Base-by-base conservation (phyloP, 306 rosid species). In the Arachis stenosperma region DNA sequence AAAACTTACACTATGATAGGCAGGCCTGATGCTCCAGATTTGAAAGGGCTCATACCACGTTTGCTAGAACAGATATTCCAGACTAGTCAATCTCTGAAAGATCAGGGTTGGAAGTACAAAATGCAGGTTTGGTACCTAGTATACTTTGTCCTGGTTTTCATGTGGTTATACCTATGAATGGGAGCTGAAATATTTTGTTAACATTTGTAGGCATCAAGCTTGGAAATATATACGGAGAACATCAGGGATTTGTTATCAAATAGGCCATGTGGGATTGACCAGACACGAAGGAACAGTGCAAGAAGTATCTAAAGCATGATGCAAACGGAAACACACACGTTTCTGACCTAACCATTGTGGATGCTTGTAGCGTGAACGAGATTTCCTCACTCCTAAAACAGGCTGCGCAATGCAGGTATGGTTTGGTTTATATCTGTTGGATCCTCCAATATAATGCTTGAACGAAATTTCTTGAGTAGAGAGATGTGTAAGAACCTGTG, bases 321-420 rank as follows among this genome's bases (percentile, higher is more conserved):
- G 82, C 87, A 64, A 91, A 91, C 71, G 98, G 98, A 78, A 91
- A 89, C 75, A 91, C 97, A 0, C 71, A 82, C 12, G 98, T 91
- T 76, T 85, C 94, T 22, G 1, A 22, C 27, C 27, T 22, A 22
- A 22, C 1, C 27, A 22, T 1, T 22, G 27, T 22, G 27, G 27
- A 22, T 22, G 27, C 1, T 0, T 22, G 27, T 22, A 22, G 27
- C 27, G 27, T 22, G 27, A 22, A 86, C 75, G 96, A 94, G 84
- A 88, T 94, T 51, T 91, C 96, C 55, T 88, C 99, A 78, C 96
- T 94, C 66, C 68, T 94, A 9, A 90, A 83, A 70, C 91, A 82
- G 83, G 99, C 99, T 65, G 96, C 93, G 6, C 90, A 88, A 40
- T 85, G 96, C 87, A 86, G 97, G 99, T 94, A 75, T 36, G 52